Evolutionary conservation across 306 rosid species (phyloP), one percentile per base, ranked within the genome.

Genomic region (Pyrus communis): DNA sequence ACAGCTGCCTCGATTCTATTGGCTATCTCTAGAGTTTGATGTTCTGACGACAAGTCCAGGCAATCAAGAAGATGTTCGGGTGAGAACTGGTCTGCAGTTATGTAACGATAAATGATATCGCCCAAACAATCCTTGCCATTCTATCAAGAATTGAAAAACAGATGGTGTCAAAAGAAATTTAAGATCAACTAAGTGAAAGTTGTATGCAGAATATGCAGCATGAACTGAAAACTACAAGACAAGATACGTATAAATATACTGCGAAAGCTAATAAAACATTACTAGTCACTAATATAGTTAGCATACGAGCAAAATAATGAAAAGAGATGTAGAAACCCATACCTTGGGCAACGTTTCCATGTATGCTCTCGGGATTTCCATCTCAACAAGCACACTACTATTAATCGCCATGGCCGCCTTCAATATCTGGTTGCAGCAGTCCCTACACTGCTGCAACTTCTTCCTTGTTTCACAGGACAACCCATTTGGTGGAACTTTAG

Each of bases 341-440:
- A 94, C 98, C 96, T 88, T 91, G 4, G 98, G 97, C 81, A 91
- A 79, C 27, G 92, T 84, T 76, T 91, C 94, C 46, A 89, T 13
- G 80, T 89, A 91, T 3, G 89, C 87, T 4, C 61, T 78, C 31
- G 98, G 98, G 73, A 90, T 88, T 82, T 94, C 97, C 96, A 94
- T 94, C 86, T 94, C 98, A 57, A 89, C 84, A 58, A 94, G 96
- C 67, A 94, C 96, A 78, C 83, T 86, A 70, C 90, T 89, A 77
- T 94, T 94, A 60, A 94, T 94, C 2, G 98, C 93, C 90, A 94
- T 86, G 67, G 98, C 93, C 21, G 98, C 98, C 82, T 93, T 93
- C 33, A 91, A 57, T 70, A 93, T 93, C 85, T 93, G 98, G 81
- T 90, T 85, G 10, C 96, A 83, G 75, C 98, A 93, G 78, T 91